A percentile compares a stretch with the other conserved stretches of the same genome.
Evolutionary conservation across 192 early-diverging fungal species (phyloP).

Genomic region (Chytriomyces sp.): DNA sequence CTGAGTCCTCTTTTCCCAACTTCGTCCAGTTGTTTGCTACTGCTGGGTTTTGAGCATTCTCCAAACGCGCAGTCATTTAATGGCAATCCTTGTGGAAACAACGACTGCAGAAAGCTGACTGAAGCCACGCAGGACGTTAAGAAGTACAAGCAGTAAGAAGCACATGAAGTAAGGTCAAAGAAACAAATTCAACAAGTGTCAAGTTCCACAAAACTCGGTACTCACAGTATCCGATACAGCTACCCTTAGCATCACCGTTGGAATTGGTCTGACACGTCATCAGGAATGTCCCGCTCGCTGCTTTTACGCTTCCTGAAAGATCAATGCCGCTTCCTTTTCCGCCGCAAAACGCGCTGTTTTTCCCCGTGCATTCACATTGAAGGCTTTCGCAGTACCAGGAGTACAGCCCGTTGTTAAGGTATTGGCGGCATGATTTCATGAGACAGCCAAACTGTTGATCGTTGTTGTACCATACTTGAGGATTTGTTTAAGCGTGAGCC

Average conservation of each 20-base stretch:
- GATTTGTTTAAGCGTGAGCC: not conserved
- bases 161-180: not conserved
- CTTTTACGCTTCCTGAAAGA: slow-evolving; percentile 44
- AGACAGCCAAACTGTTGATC: slow-evolving; percentile 60
- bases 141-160: not conserved
- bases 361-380: slow-evolving; percentile 53
- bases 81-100: slow-evolving; percentile 62
- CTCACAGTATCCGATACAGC: slow-evolving; percentile 18
- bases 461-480: slow-evolving; percentile 53
- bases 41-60: slow-evolving; percentile 57
- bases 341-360: slow-evolving; percentile 57
- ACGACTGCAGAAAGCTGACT: slow-evolving; percentile 50
- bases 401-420: slow-evolving; percentile 34
- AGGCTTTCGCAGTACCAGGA: slow-evolving; percentile 50
- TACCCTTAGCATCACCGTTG: slow-evolving; percentile 1
- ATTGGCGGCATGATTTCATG: slow-evolving; percentile 47
- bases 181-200: not conserved
- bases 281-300: slow-evolving; percentile 47
- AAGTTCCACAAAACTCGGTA: not conserved
- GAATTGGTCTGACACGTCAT: slow-evolving; percentile 50
- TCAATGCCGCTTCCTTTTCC: slow-evolving; percentile 45
- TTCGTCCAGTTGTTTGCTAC: slow-evolving; percentile 34
- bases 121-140: not conserved
- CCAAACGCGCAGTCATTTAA: slow-evolving; percentile 58
- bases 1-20: slow-evolving; percentile 12